Evolutionary conservation across 2,329 filamentous ascomycete species (phyloP), one percentile per base, ranked within the genome.

Genomic region (Cryphonectria naterciae): DNA sequence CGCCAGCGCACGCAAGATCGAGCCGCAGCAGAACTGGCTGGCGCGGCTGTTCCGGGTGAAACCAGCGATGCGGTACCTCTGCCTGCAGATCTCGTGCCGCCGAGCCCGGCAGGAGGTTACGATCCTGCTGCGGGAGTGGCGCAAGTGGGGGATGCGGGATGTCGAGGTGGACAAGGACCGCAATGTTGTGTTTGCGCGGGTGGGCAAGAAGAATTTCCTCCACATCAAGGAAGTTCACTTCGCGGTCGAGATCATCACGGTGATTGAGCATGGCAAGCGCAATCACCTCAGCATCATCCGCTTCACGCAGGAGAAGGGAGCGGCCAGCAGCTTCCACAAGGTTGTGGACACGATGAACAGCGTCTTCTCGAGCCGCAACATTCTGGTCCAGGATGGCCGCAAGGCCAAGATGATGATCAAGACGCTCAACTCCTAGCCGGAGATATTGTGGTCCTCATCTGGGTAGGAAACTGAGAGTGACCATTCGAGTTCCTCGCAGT

Each of bases 271-370:
- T 77, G 93, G 93, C 64, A 91, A 89, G 76, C 91, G 89, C 74
- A 90, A 89, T 62, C 91, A 91, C 63, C 86, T 98, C 68, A 93
- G 92, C 79, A 90, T 98, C 74, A 89, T 93, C 41, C 91, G 93
- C 49, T 93, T 98, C 79, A 95, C 93, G 1, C 95, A 98, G 78
- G 94, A 96, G 78, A 91, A 91, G 70, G 96, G 95, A n/a, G 95
- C 95, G 1, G 94, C 93, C 52, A 96, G 92, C 76, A 96, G 92
- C 75, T 97, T 98, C 82, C 88, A 93, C 78, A 91, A 89, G 77
- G 92, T 97, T 13, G 88, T 97, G 37, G 92, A 94, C 71, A 92
- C 92, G 3, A 85, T 98, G 75, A 87, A 91, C 74, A 85, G 87
- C 28, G 87, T 93, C 22, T 89, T 97, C 78, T 85, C 85, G 74